Evolutionary conservation across 192 early-diverging fungal species (phyloP).

Genomic region (Nowakowskiella sp.): DNA sequence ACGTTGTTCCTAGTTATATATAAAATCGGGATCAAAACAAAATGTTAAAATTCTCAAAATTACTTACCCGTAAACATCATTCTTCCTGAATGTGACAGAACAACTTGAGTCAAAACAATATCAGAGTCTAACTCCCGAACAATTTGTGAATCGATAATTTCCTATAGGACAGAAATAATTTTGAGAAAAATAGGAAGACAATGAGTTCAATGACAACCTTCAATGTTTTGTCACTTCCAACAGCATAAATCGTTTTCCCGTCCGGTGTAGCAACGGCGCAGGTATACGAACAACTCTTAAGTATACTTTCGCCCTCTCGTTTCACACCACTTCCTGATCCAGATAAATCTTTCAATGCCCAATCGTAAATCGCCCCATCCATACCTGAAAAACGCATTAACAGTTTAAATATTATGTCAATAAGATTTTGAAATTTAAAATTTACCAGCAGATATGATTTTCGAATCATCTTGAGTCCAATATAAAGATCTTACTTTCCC

Average conservation of each 20-base stretch:
- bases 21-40: not conserved
- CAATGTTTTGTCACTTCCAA: conserved; percentile 51
- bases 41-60: not conserved
- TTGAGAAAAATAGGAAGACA: not conserved
- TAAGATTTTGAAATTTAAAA: too few relatives aligned
- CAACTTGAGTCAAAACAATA: conserved; percentile 44
- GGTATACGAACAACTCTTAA: conserved; percentile 51
- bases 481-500: conserved; percentile 47
- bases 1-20: conserved; percentile 28
- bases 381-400: too few relatives aligned
- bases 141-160: conserved; percentile 54
- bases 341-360: conserved; percentile 41
- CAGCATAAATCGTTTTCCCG: conserved; percentile 44
- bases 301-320: conserved; percentile 48
- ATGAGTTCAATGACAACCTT: conserved; percentile 22
- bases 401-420: too few relatives aligned
- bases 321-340: conserved; percentile 30
- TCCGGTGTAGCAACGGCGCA: conserved; percentile 43
- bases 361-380: conserved; percentile 57
- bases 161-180: conserved; percentile 13
- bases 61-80: conserved; percentile 54
- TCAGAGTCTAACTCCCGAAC: conserved; percentile 44
- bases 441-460: conserved; percentile 49
- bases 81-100: conserved; percentile 46
- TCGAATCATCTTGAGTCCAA: conserved; percentile 48